These are phyloP conservation scores for Penicillium tannophilum DNA, from an alignment of 495 filamentous ascomycete genomes.

Conservation along the genomic window DNA sequence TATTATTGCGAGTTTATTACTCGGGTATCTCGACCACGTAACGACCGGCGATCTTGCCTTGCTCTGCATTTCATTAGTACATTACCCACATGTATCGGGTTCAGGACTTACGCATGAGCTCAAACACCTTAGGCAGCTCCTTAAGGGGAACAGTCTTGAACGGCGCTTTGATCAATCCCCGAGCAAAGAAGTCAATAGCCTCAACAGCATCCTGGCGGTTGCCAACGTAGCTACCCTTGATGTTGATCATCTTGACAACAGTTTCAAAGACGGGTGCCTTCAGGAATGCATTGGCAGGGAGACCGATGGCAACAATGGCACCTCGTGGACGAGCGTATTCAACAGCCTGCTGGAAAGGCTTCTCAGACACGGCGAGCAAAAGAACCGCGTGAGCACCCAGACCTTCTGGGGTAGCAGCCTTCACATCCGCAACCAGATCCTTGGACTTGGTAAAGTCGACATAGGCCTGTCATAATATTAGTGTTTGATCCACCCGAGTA, in stretches of 20 bases:
- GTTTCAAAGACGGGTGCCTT: constrained; percentile 83
- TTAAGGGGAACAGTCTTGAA: constrained; percentile 80
- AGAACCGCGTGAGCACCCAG: constrained; percentile 87
- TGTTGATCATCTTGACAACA: constrained; percentile 85
- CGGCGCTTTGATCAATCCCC: constrained; percentile 82
- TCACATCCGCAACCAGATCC: constrained; percentile 81
- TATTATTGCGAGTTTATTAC: constrained; percentile 26
- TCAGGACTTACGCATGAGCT: constrained; percentile 59
- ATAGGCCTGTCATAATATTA: constrained; percentile 45
- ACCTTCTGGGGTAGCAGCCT: constrained; percentile 73
- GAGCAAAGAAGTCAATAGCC: constrained; percentile 83
- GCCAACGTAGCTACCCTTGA: constrained; percentile 92
- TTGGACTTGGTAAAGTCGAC: constrained; percentile 75
- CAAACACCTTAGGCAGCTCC: constrained; percentile 75
- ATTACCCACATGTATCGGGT: neutral
- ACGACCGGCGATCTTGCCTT: constrained; percentile 80
- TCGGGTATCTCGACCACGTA: constrained; percentile 79
- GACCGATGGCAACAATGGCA: constrained; percentile 78
- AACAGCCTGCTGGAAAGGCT: constrained; percentile 91
- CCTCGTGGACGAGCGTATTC: constrained; percentile 82
- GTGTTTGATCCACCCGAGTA: neutral
- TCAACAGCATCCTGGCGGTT: constrained; percentile 83
- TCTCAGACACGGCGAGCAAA: constrained; percentile 80
- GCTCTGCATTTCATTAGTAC: constrained; percentile 37
- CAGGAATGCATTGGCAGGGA: constrained; percentile 77